phyloP scores from a whole-genome alignment of 192 early-diverging fungal genomes.

The Backusella psychrophila region DNA sequence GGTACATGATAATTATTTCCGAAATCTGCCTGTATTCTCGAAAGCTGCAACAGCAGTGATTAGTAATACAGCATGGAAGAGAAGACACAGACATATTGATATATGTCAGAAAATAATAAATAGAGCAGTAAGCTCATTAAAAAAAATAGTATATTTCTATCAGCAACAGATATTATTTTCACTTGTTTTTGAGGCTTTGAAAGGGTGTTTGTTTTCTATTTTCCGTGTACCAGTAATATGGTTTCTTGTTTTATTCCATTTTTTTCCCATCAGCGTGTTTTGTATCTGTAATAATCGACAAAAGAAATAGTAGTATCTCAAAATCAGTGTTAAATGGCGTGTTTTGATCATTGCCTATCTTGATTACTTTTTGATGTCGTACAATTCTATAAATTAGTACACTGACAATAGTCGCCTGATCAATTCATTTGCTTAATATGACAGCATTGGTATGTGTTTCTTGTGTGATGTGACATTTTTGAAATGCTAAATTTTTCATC shows the following conservation, averaged over 20 bases:
- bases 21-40: not conserved
- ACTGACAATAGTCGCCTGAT: not conserved
- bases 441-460: not conserved
- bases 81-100: not conserved
- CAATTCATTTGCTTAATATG: not conserved
- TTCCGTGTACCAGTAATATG: not conserved
- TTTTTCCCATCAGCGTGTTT: not conserved
- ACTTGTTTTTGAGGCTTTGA: not conserved
- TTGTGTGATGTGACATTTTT: not conserved
- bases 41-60: not conserved
- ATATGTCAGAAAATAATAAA: too few relatives aligned
- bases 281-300: not conserved
- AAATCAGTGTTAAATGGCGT: not conserved
- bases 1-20: not conserved
- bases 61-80: not conserved
- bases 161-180: too few relatives aligned
- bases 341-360: conserved; percentile 4
- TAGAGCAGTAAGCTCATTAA: too few relatives aligned
- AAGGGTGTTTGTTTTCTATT: not conserved
- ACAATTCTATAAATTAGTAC: not conserved
- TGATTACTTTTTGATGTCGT: not conserved
- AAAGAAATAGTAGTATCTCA: not conserved
- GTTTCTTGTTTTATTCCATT: not conserved
- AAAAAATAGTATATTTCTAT: not conserved
- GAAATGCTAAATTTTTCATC: not conserved